Conservation (phyloP, 306 rosid species). For the Abrus pulchellus region DNA sequence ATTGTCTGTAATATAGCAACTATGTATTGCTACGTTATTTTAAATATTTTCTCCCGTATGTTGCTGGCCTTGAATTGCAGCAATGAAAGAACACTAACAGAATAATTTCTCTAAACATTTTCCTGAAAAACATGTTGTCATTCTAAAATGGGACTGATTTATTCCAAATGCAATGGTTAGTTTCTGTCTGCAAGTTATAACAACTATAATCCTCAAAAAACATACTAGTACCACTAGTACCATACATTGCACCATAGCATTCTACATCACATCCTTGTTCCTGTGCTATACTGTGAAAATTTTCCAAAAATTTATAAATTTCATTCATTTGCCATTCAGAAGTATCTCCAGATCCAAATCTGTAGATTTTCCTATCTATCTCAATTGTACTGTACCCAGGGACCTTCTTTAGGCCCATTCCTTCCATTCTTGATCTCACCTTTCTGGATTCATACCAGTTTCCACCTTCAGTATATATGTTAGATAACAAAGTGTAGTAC, state of each 20-base stretch:
- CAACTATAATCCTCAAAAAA: conserved; percentile 30
- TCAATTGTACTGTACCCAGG: conserved; percentile 87
- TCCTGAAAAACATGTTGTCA: neutral
- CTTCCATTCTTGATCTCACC: conserved; percentile 80
- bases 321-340: conserved; percentile 63
- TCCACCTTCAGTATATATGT: conserved; percentile 88
- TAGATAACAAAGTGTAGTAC: conserved; percentile 85
- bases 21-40: neutral
- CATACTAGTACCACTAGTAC: conserved; percentile 37
- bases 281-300: conserved; percentile 59
- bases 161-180: conserved; percentile 34
- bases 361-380: conserved; percentile 67
- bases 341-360: conserved; percentile 81
- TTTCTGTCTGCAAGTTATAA: conserved; percentile 38
- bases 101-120: neutral
- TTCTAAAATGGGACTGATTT: conserved; percentile 38
- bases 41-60: neutral
- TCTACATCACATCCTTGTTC: conserved; percentile 61
- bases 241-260: conserved; percentile 41
- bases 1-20: neutral
- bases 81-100: neutral
- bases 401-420: conserved; percentile 77
- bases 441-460: conserved; percentile 81
- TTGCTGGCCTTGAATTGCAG: neutral
- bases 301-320: conserved; percentile 55